A percentile compares a stretch with the other conserved stretches of the same genome.
Evolutionary conservation across 768 basidiomycete species (phyloP).

Genomic region (Megacollybia marginata): DNA sequence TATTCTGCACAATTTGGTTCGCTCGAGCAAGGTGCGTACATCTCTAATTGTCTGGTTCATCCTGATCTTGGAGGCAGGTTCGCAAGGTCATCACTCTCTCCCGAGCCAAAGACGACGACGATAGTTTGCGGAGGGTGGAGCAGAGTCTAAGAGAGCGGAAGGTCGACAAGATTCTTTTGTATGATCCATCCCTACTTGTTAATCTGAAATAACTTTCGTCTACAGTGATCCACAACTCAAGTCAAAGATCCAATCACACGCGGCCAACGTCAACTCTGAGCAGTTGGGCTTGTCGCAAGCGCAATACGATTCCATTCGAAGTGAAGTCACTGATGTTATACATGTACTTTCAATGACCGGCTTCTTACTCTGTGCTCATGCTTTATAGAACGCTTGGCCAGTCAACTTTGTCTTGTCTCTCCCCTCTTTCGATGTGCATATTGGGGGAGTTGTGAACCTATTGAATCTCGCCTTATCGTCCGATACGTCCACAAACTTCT

Average conservation of each 20-base stretch:
- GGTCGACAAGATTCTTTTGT: slow-evolving; percentile 32
- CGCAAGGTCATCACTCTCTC: slow-evolving; percentile 41
- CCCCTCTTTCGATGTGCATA: slow-evolving; percentile 30
- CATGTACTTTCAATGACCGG: slow-evolving; percentile 32
- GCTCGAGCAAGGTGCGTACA: too few species aligned
- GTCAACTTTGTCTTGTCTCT: slow-evolving; percentile 46
- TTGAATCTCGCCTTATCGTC: slow-evolving; percentile 40
- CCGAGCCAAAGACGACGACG: too few species aligned
- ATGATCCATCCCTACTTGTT: slow-evolving; percentile 20
- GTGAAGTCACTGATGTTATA: slow-evolving; percentile 34
- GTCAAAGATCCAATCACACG: slow-evolving; percentile 30
- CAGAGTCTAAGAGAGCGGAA: slow-evolving; percentile 25
- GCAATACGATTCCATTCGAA: slow-evolving; percentile 27
- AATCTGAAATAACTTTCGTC: too few species aligned
- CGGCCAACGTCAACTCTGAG: slow-evolving; percentile 32
- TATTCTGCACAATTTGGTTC: slow-evolving; percentile 21
- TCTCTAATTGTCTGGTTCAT: too few species aligned
- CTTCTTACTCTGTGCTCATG: background rate
- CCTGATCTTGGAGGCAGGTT: slow-evolving; percentile 14
- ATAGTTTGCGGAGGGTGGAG: too few species aligned
- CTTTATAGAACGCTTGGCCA: slow-evolving; percentile 44
- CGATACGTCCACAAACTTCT: slow-evolving; percentile 31
- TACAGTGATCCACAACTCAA: slow-evolving; percentile 6
- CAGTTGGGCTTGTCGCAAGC: slow-evolving; percentile 31
- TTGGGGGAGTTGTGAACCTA: slow-evolving; percentile 42